A percentile compares a stretch with the other conserved stretches of the same genome.
Evolutionary conservation across 139 green algal genomes (phyloP).

Genomic region (Chloropicon primus): DNA sequence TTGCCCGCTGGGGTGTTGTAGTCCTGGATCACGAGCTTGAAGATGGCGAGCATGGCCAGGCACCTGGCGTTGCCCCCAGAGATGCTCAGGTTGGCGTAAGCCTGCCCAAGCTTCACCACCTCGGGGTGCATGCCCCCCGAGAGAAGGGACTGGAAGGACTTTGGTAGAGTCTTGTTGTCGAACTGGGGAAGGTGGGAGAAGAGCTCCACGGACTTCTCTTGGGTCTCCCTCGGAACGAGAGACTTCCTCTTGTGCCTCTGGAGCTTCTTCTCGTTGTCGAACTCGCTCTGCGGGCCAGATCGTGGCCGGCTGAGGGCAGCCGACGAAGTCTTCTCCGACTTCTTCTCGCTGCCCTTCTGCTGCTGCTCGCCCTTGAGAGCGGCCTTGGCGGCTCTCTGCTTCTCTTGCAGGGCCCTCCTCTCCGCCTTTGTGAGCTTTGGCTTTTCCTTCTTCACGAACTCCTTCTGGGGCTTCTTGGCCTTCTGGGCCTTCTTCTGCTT

Average conservation of each 20-base stretch:
- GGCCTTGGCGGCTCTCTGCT: constrained; percentile 3
- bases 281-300: background rate
- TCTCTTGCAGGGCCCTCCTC: constrained; percentile 1
- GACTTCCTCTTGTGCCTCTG: background rate
- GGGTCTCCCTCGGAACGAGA: background rate
- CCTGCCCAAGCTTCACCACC: constrained; percentile 63
- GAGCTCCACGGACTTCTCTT: background rate
- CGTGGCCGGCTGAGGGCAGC: background rate
- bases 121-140: constrained; percentile 41
- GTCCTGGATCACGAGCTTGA: constrained; percentile 55
- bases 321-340: background rate
- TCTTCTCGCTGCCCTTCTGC: background rate
- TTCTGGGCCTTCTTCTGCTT: background rate
- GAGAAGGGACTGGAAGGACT: constrained; percentile 2
- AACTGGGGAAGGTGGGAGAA: constrained; percentile 1
- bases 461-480: background rate
- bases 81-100: constrained; percentile 59
- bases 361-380: background rate
- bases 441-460: constrained; percentile 5
- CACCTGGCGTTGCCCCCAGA: constrained; percentile 62
- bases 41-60: constrained; percentile 69
- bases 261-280: constrained; percentile 4
- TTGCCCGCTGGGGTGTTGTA: constrained; percentile 51
- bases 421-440: background rate
- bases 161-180: background rate